These are phyloP conservation scores for Cetraspora pellucida DNA, from an alignment of 192 early-diverging fungal genomes.

Conservation along the genomic window DNA sequence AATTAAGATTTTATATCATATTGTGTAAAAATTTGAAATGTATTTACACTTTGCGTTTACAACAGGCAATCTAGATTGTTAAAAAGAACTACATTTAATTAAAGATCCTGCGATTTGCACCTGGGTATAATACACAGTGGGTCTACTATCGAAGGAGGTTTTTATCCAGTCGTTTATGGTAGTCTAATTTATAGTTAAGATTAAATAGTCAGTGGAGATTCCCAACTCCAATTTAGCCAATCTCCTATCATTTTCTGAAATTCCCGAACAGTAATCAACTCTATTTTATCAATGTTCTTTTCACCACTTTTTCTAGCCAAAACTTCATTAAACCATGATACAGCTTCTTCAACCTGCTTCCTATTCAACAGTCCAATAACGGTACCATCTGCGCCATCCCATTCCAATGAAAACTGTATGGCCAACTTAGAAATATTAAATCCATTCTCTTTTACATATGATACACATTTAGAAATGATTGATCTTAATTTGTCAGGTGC, in stretches of 20 bases:
- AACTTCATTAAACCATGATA: no score
- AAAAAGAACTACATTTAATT: no score
- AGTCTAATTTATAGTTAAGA: no score
- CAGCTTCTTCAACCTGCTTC: constrained; percentile 51
- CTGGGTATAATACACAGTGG: no score
- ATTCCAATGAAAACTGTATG: constrained; percentile 48
- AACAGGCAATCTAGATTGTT: no score
- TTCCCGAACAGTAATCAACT: constrained; percentile 38
- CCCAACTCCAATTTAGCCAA: constrained; percentile 51
- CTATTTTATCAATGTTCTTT: constrained; percentile 13
- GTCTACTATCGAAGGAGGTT: no score
- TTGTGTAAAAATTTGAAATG: no score
- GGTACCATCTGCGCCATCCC: constrained; percentile 44
- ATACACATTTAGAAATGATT: constrained; percentile 52
- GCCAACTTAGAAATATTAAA: constrained; percentile 62
- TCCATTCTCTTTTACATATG: constrained; percentile 40
- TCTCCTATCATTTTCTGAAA: constrained; percentile 41
- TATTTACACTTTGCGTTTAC: no score
- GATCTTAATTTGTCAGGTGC: constrained; percentile 52
- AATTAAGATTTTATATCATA: no score
- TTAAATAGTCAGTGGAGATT: no score
- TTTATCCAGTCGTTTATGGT: no score
- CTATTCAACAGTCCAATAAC: constrained; percentile 53
- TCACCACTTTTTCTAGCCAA: constrained; percentile 42
- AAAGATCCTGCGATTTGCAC: no score